Conservation (phyloP, 305 asterid genomes). For the Fraxinus latifolia region DNA sequence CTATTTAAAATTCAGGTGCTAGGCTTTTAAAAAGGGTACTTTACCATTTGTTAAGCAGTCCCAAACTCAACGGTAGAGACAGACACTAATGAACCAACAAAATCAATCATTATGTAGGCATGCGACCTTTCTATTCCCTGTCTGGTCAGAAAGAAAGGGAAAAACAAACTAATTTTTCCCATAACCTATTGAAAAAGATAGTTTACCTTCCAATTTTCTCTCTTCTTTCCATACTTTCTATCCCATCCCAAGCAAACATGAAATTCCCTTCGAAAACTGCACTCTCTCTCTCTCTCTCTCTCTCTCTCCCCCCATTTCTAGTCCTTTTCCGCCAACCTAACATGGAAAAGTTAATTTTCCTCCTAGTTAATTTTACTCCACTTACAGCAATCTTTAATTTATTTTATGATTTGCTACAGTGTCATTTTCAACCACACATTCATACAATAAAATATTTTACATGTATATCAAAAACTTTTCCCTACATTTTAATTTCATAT, state of each 20-base stretch:
- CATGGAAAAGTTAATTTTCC: not conserved
- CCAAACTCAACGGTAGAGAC: not conserved
- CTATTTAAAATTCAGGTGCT: too few relatives aligned
- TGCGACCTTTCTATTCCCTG: not conserved
- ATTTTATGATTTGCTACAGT: too few relatives aligned
- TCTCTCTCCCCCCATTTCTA: not conserved
- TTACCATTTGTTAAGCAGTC: not conserved
- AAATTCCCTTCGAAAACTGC: too few relatives aligned
- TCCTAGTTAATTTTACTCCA: too few relatives aligned
- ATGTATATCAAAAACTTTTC: too few relatives aligned
- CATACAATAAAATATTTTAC: too few relatives aligned
- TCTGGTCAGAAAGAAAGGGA: not conserved
- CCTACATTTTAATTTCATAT: too few relatives aligned
- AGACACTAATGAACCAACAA: not conserved
- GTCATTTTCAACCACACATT: too few relatives aligned
- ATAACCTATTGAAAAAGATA: not conserved
- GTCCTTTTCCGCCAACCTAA: not conserved
- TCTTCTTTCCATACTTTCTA: not conserved
- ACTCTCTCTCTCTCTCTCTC: too few relatives aligned
- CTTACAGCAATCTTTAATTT: not conserved
- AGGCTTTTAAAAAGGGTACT: not conserved
- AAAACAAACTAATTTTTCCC: not conserved
- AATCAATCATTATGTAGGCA: not conserved
- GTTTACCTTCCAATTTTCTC: not conserved
- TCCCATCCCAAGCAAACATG: not conserved